Evolutionary conservation across 176 grass and related monocot genomes (phyloP).

Genomic region (Aegilops bicornis): DNA sequence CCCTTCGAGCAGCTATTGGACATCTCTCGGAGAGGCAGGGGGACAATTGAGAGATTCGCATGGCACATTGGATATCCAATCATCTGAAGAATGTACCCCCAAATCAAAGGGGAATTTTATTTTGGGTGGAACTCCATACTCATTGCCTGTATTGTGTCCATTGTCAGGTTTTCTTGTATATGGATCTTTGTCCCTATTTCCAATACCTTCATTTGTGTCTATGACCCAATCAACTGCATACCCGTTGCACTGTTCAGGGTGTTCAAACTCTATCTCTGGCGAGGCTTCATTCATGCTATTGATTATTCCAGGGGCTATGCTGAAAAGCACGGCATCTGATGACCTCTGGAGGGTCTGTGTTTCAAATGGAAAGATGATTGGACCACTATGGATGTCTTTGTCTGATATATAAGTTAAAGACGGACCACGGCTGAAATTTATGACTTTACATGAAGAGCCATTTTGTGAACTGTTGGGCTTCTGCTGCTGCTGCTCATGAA

Average conservation of each 20-base stretch:
- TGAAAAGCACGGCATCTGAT: slow-evolving; percentile 52
- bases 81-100: slow-evolving; percentile 47
- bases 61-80: slow-evolving; percentile 60
- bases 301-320: slow-evolving; percentile 47
- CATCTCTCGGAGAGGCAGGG: slow-evolving; percentile 22
- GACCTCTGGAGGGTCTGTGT: slow-evolving; percentile 36
- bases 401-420: slow-evolving; percentile 32
- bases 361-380: slow-evolving; percentile 46
- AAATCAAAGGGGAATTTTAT: slow-evolving; percentile 59
- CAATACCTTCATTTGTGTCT: slow-evolving; percentile 25
- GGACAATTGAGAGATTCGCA: slow-evolving; percentile 50
- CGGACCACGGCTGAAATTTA: slow-evolving; percentile 30
- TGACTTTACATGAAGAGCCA: slow-evolving; percentile 38
- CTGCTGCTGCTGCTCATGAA: slow-evolving; percentile 30
- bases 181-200: slow-evolving; percentile 26
- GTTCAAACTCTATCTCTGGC: slow-evolving; percentile 33
- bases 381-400: slow-evolving; percentile 38
- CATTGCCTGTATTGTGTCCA: slow-evolving; percentile 10
- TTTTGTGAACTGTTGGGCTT: slow-evolving; percentile 42
- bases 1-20: slow-evolving; percentile 29
- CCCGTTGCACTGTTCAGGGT: slow-evolving; percentile 34
- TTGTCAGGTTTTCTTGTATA: slow-evolving; percentile 26
- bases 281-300: slow-evolving; percentile 35
- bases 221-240: slow-evolving; percentile 34
- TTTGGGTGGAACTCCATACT: slow-evolving; percentile 26